phyloP scores from a whole-genome alignment of 192 early-diverging fungal species.

The Coemansia javaensis region DNA sequence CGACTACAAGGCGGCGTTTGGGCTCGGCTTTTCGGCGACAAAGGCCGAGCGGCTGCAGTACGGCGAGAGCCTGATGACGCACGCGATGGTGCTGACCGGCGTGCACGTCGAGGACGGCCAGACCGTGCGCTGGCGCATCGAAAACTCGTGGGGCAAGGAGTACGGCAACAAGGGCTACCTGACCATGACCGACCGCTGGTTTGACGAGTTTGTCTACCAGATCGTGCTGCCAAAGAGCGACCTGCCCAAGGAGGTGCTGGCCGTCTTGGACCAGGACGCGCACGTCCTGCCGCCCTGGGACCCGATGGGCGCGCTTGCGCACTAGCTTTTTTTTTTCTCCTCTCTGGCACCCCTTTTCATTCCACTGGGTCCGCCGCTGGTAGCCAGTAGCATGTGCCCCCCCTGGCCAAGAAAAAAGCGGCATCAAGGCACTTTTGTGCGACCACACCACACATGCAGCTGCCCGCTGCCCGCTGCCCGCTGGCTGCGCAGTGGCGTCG shows the following conservation, averaged over 20 bases:
- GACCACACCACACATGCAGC: no score
- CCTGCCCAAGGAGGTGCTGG: conserved; percentile 56
- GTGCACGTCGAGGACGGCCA: conserved; percentile 63
- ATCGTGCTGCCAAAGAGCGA: conserved; percentile 67
- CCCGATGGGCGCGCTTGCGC: conserved; percentile 69
- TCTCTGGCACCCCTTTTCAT: no score
- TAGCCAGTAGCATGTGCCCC: no score
- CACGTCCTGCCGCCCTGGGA: conserved; percentile 70
- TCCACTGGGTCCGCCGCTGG: no score
- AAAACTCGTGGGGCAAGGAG: conserved; percentile 66
- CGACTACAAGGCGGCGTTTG: conserved; percentile 65
- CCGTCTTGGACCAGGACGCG: conserved; percentile 59
- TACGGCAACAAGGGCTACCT: conserved; percentile 70
- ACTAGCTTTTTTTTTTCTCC: no score
- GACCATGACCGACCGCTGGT: conserved; percentile 76
- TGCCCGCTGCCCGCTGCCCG: no score
- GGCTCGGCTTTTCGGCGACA: conserved; percentile 53
- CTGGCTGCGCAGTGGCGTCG: no score
- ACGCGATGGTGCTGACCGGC: conserved; percentile 76
- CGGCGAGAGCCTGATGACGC: conserved; percentile 72
- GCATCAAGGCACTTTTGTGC: no score
- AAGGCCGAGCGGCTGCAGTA: conserved; percentile 69
- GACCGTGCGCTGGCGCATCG: conserved; percentile 68
- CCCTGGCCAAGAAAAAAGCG: no score
- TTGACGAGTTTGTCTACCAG: conserved; percentile 74